Conservation (phyloP, 2,329 filamentous ascomycete genomes). For the Sordariomycetes sp. region DNA sequence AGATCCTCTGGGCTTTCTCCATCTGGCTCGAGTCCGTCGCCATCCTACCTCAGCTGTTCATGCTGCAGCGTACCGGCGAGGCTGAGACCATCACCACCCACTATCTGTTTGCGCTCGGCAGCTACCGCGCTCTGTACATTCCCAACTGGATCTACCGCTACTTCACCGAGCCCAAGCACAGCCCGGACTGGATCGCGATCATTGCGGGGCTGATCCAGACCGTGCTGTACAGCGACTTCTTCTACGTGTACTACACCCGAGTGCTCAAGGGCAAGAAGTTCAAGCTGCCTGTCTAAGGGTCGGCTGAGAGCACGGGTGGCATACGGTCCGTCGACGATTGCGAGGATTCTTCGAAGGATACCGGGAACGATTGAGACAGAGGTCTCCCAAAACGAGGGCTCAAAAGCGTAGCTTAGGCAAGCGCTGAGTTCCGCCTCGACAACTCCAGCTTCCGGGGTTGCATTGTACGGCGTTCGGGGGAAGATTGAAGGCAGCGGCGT, state of each 20-base stretch:
- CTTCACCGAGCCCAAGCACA: conserved; percentile 62
- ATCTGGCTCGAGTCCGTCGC: conserved; percentile 98
- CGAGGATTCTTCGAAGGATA: no score
- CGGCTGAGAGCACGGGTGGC: no score
- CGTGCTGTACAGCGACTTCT: conserved; percentile 95
- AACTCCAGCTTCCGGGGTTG: no score
- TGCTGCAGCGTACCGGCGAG: conserved; percentile 95
- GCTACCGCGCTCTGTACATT: conserved; percentile 91
- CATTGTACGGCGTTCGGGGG: no score
- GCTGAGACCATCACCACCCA: conserved; percentile 99
- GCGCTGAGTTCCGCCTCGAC: no score
- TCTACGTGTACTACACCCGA: conserved; percentile 99
- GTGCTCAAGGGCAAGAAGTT: conserved; percentile 84
- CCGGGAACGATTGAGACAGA: no score
- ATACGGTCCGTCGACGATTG: no score
- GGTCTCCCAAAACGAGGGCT: no score
- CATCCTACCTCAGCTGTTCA: conserved; percentile 94
- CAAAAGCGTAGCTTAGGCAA: no score
- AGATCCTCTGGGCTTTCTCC: conserved; percentile 95
- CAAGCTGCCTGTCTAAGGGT: conserved; percentile 64
- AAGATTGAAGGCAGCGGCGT: no score
- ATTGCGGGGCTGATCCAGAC: conserved; percentile 89
- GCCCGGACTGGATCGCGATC: conserved; percentile 76
- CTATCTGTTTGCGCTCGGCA: conserved; percentile 87
- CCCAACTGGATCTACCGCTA: conserved; percentile 98